Evolutionary conservation across 495 filamentous ascomycete species (phyloP).

Genomic region (Podospora pseudopauciseta): DNA sequence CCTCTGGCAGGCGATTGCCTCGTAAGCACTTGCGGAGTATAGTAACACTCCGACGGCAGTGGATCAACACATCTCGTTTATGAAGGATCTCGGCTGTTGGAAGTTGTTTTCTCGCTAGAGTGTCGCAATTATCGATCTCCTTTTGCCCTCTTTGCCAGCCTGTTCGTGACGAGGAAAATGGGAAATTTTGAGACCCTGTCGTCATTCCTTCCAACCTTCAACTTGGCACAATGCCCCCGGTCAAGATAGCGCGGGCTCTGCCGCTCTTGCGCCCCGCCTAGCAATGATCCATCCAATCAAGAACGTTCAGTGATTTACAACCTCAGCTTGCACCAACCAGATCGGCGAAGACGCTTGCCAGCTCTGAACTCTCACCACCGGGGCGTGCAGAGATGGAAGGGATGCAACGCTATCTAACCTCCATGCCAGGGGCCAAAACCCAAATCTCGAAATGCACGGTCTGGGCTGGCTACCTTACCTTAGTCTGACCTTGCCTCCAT

Average conservation of each 20-base stretch:
- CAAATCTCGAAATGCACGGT: slow-evolving; percentile 2
- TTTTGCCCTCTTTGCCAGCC: background rate
- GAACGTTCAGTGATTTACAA: background rate
- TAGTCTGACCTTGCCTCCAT: background rate
- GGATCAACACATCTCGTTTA: slow-evolving; percentile 1
- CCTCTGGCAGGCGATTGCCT: background rate
- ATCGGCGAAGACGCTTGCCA: background rate
- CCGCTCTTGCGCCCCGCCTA: background rate
- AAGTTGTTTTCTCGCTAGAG: background rate
- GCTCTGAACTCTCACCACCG: background rate
- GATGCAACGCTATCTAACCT: slow-evolving; percentile 4
- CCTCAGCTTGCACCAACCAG: slow-evolving; percentile 2
- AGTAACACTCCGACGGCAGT: background rate
- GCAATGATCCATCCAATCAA: background rate
- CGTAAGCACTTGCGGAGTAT: background rate
- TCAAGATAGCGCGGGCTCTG: slow-evolving; percentile 4
- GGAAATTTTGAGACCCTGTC: background rate
- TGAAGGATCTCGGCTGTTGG: background rate
- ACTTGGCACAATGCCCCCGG: background rate
- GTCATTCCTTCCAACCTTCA: slow-evolving; percentile 2
- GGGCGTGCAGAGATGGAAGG: background rate
- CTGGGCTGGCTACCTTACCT: background rate
- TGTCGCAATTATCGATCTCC: background rate
- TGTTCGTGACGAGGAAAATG: background rate
- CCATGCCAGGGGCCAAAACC: slow-evolving; percentile 2